Percentiles rank a stretch among this genome's conserved stretches.
Evolutionary conservation across 108 stramenopile species (phyloP).

Genomic region (Phaeodactylum tricornutum): DNA sequence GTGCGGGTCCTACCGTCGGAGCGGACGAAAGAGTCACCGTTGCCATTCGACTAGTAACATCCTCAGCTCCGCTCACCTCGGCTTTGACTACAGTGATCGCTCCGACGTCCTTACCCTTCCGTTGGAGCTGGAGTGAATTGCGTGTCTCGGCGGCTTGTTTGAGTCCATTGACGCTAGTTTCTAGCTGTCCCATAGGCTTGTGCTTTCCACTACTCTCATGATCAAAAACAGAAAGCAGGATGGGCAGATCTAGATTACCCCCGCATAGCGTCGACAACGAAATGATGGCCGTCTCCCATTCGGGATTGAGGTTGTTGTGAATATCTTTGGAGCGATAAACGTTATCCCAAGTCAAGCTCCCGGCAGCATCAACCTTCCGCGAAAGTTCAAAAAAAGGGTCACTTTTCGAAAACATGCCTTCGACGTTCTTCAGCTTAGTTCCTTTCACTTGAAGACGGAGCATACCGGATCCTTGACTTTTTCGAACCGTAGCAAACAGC

Average conservation of each 20-base stretch:
- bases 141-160: constrained; percentile 6
- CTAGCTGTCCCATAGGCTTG: constrained; percentile 44
- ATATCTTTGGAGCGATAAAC: constrained; percentile 31
- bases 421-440: constrained; percentile 46
- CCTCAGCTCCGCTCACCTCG: constrained; percentile 11
- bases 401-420: constrained; percentile 44
- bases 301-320: constrained; percentile 57
- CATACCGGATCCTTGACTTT: constrained; percentile 1
- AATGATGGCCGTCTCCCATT: constrained; percentile 42
- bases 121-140: constrained; percentile 10
- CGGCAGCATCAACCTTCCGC: constrained; percentile 37
- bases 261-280: constrained; percentile 43
- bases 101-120: constrained; percentile 23
- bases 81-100: constrained; percentile 13
- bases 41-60: constrained; percentile 15
- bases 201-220: constrained; percentile 50
- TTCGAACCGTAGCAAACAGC: constrained; percentile 22
- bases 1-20: neutral
- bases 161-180: constrained; percentile 40
- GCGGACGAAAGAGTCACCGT: constrained; percentile 4
- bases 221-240: constrained; percentile 50
- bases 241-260: constrained; percentile 37
- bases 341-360: constrained; percentile 39
- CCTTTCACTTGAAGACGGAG: constrained; percentile 21
- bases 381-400: constrained; percentile 65